Conservation (phyloP, 1,284 basidiomycete species). For the Athelia psychrophila region DNA sequence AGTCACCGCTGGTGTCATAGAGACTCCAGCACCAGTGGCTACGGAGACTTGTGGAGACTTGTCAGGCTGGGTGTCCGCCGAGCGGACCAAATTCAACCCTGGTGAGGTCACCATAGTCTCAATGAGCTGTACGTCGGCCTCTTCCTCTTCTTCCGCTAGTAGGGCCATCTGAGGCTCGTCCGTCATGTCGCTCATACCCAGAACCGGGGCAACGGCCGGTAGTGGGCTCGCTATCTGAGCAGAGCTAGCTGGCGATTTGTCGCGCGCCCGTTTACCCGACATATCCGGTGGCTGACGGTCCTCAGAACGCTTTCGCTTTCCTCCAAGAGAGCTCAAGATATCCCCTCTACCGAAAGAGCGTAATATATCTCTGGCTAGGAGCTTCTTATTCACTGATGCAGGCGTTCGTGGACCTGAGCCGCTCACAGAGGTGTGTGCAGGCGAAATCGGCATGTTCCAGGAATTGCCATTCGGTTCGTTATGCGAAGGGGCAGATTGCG, state of each 20-base stretch:
- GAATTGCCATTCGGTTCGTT: background rate
- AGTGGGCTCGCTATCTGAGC: background rate
- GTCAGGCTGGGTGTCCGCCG: too few species aligned
- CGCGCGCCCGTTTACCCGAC: background rate
- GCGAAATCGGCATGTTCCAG: background rate
- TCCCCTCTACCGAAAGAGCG: constrained; percentile 34
- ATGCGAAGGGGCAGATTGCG: background rate
- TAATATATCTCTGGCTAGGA: constrained; percentile 41
- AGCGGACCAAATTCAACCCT: background rate
- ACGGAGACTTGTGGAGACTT: too few species aligned
- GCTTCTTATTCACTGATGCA: constrained; percentile 32
- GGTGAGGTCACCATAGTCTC: background rate
- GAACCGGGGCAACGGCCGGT: constrained; percentile 3
- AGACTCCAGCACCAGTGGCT: background rate
- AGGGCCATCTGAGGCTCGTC: constrained; percentile 1
- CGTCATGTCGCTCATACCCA: too few species aligned
- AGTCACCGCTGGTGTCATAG: background rate
- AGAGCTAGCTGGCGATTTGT: constrained; percentile 2
- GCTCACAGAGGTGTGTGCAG: background rate
- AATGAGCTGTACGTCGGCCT: background rate
- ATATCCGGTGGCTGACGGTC: background rate
- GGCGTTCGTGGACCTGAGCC: constrained; percentile 22
- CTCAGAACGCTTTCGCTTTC: background rate
- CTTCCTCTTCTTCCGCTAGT: constrained; percentile 2
- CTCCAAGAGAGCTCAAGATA: background rate